Conservation (phyloP, 257 asterid genomes). For the Oldenlandia corymbosa region DNA sequence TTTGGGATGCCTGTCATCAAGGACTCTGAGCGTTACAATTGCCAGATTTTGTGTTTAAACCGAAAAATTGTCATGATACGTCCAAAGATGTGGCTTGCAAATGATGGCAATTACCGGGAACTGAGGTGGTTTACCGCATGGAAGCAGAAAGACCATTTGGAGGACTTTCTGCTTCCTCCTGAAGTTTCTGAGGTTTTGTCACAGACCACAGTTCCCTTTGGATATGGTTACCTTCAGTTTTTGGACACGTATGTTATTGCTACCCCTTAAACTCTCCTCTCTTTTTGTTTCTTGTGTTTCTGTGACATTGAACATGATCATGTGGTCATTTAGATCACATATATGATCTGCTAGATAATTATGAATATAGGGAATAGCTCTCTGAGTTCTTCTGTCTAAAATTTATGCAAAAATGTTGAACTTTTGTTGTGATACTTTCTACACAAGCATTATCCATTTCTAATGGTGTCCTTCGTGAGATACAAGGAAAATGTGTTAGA, state of each 20-base stretch:
- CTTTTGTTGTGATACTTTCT: not conserved
- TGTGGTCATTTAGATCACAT: no score
- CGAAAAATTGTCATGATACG: conserved; percentile 82
- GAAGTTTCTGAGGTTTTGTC: conserved; percentile 63
- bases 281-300: not conserved
- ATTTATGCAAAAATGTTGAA: not conserved
- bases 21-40: conserved; percentile 84
- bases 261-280: not conserved
- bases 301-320: not conserved
- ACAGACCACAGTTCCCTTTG: conserved; percentile 72
- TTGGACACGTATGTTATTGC: conserved; percentile 61
- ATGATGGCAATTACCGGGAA: conserved; percentile 86
- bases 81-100: conserved; percentile 94
- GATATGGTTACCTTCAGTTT: conserved; percentile 80
- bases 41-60: conserved; percentile 80
- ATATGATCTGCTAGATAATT: not conserved
- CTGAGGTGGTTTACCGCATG: conserved; percentile 96
- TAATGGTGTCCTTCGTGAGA: not conserved
- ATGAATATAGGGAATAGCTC: not conserved
- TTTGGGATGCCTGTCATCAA: conserved; percentile 90
- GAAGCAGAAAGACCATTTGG: conserved; percentile 68
- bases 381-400: not conserved
- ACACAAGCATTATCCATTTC: not conserved
- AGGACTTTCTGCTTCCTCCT: conserved; percentile 70
- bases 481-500: not conserved